Evolutionary conservation across 75 land plant genomes (phyloP).

Genomic region (Selaginella moellendorffii): DNA sequence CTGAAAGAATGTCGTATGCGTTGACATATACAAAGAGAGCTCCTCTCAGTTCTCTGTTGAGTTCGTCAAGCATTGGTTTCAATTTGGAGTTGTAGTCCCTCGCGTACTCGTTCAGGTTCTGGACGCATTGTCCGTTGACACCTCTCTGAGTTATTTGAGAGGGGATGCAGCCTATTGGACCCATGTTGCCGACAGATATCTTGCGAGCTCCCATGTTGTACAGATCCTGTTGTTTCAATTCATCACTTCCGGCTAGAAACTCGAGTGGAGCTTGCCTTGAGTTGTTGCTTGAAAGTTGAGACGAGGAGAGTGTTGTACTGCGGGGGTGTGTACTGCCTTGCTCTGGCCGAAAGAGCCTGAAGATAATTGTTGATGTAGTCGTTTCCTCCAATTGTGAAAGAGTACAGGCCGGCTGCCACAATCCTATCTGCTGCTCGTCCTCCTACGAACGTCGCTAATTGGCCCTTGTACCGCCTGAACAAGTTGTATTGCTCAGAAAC

Average conservation of each 20-base stretch:
- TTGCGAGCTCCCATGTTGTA: constrained; percentile 75
- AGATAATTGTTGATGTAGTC: constrained; percentile 62
- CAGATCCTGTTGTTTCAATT: constrained; percentile 30
- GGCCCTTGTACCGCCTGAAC: constrained; percentile 20
- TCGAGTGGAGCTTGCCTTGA: constrained; percentile 24
- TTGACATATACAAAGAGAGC: constrained; percentile 41
- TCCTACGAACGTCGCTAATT: constrained; percentile 21
- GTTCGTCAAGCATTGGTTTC: constrained; percentile 37
- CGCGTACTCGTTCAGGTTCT: constrained; percentile 34
- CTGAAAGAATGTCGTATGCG: constrained; percentile 30
- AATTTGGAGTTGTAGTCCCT: constrained; percentile 43
- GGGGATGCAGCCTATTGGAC: constrained; percentile 68
- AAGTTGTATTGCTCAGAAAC: constrained; percentile 14
- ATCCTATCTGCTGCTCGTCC: constrained; percentile 18
- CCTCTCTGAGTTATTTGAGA: constrained; percentile 47
- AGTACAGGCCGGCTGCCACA: constrained; percentile 19
- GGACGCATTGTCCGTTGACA: constrained; percentile 29
- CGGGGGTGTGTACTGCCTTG: constrained; percentile 28
- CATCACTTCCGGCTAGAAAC: not conserved
- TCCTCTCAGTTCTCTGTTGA: constrained; percentile 44
- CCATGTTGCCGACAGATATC: constrained; percentile 41
- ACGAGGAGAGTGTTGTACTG: constrained; percentile 29
- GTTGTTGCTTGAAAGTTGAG: constrained; percentile 25
- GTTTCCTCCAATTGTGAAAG: constrained; percentile 37
- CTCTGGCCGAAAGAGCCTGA: constrained; percentile 18